These are phyloP conservation scores for Dendrobium chrysotoxum DNA, from an alignment of 106 monocot genomes.

Conservation along the genomic window DNA sequence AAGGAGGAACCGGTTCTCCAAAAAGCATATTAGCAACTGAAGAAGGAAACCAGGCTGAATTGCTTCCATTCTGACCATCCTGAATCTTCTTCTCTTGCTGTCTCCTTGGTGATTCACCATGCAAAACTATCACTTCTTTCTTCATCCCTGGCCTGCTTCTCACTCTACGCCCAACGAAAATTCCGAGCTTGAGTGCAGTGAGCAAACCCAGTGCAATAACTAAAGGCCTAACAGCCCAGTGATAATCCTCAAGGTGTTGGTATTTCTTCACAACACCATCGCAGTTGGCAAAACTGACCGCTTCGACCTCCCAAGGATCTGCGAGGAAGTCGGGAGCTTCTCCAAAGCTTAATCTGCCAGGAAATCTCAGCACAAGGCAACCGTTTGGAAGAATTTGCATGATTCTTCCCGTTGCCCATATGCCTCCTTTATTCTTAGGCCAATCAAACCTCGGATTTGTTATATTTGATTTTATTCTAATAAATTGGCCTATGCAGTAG, in stretches of 20 bases:
- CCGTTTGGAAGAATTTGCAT: conserved; percentile 65
- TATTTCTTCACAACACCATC: conserved; percentile 76
- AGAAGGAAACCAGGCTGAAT: conserved; percentile 50
- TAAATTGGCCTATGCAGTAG: conserved; percentile 65
- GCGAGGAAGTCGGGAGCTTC: conserved; percentile 32
- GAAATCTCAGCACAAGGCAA: conserved; percentile 75
- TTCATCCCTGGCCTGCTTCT: conserved; percentile 27
- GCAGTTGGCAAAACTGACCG: conserved; percentile 58
- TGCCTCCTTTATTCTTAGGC: conserved; percentile 34
- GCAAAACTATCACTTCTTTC: neutral
- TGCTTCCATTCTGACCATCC: conserved; percentile 21
- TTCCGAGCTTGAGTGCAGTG: conserved; percentile 51
- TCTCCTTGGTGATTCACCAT: neutral
- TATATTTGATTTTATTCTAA: conserved; percentile 45
- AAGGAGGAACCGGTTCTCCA: conserved; percentile 35
- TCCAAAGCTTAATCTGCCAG: conserved; percentile 56
- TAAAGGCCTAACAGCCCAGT: conserved; percentile 86
- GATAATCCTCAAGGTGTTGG: conserved; percentile 87
- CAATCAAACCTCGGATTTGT: conserved; percentile 58
- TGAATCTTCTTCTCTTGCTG: neutral
- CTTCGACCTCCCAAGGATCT: conserved; percentile 73
- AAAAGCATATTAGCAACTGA: conserved; percentile 74
- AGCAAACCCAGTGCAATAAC: conserved; percentile 64
- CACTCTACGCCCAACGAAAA: conserved; percentile 25
- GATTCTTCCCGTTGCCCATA: conserved; percentile 59